phyloP scores from a whole-genome alignment of 139 green algal genomes.

The Chloropicon primus region DNA sequence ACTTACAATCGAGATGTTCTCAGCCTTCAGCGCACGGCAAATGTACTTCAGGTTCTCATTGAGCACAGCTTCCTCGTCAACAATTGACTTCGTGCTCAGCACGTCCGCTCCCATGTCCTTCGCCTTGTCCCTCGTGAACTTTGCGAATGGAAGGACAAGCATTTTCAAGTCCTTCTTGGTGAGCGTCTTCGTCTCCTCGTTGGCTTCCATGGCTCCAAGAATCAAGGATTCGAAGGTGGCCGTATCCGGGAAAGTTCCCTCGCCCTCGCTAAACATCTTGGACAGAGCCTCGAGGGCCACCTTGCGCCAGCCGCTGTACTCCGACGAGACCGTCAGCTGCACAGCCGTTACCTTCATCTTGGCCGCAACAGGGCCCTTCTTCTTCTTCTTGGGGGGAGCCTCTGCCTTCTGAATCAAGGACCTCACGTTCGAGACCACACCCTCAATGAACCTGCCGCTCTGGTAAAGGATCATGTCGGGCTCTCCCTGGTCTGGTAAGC shows the following conservation, averaged over 20 bases:
- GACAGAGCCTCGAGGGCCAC: constrained; percentile 1
- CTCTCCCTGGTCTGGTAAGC: constrained; percentile 48
- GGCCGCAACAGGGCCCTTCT: constrained; percentile 22
- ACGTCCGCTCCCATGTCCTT: constrained; percentile 16
- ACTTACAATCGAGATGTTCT: constrained; percentile 19
- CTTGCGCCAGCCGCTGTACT: constrained; percentile 4
- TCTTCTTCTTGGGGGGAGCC: constrained; percentile 63
- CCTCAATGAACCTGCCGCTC: constrained; percentile 39
- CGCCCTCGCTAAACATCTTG: not conserved
- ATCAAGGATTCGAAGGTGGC: constrained; percentile 12
- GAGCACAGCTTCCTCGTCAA: constrained; percentile 62
- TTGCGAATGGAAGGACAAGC: constrained; percentile 80
- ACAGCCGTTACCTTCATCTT: not conserved
- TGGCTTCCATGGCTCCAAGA: constrained; percentile 16
- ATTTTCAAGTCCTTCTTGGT: constrained; percentile 53
- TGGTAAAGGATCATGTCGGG: constrained; percentile 62
- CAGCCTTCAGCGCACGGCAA: constrained; percentile 29
- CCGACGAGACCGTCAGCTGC: not conserved
- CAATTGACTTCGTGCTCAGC: constrained; percentile 44
- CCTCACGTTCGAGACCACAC: constrained; percentile 48
- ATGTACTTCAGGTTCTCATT: constrained; percentile 59
- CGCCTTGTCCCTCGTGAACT: constrained; percentile 73
- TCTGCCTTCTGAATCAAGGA: constrained; percentile 68
- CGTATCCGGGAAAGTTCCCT: constrained; percentile 1
- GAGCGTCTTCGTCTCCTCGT: constrained; percentile 6